Base-by-base conservation (phyloP, 805 yeast genomes). In the Wickerhamiella qilinensis region DNA sequence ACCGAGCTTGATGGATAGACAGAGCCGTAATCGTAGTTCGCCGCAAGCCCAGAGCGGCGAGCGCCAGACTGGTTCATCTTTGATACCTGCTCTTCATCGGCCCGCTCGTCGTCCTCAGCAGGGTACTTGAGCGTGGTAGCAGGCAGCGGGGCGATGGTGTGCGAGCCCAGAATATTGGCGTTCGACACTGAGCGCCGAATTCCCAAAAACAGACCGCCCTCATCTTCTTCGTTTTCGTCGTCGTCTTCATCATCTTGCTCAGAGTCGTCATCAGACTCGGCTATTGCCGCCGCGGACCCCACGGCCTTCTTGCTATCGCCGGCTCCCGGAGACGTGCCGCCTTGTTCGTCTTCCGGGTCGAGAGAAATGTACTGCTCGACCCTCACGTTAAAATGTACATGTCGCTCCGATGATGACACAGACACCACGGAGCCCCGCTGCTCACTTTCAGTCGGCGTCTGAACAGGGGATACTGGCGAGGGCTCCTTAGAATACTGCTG, bases 311-410 rank as follows among this genome's bases (percentile, higher is more conserved):
- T 68, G 2, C 64, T 68, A 39, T 62, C 67, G 18, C 62, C 67
- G 6, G 25, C 25, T 6, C 25, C 25, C 11, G 6, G 9, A 22
- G 9, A 7, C n/a, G n/a, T n/a, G 30, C 60, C 65, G 11, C 56
- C 62, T 18, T 8, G 11, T 16, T 17, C 20, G 12, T 40, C 49
- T 11, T 46, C 52, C 2, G 49, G 50, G 41, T 69, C 74, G 9
- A 86, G 55, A 0, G 94, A 86, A 44, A 82, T 75, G 58, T 98
- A 91, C 58, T 91, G 99, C 56, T 84, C 86, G 24, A 91, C 99
- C 38, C 85, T 74, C 54, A 84, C 93, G 56, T 79, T 91, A 61
- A 91, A 91, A 58, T 86, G 97, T 44, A 91, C 86, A 49, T 72
- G 93, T 43, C 93, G 71, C 46, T 62, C 67, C 28, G 40, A 40